A percentile compares a stretch with the other conserved stretches of the same genome.
These are phyloP conservation scores for Cryptosporidium meleagridis DNA, from an alignment of 169 alveolate genomes.

Conservation along the genomic window DNA sequence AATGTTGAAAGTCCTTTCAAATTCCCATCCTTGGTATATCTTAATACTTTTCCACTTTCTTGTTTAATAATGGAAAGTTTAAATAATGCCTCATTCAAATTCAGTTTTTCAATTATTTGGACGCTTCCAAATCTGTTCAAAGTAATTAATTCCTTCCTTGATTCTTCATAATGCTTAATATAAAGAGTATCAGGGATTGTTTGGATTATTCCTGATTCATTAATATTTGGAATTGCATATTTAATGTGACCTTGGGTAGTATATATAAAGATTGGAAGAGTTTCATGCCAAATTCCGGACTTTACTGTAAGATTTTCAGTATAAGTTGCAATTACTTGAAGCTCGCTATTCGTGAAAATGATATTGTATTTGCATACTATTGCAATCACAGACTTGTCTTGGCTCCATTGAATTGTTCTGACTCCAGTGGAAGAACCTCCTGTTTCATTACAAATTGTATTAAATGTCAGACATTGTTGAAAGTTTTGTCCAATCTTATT, in stretches of 20 bases:
- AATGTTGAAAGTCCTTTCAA: constrained; percentile 80
- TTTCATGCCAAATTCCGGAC: constrained; percentile 72
- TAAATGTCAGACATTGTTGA: constrained; percentile 62
- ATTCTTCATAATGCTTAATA: constrained; percentile 50
- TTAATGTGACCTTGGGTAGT: constrained; percentile 70
- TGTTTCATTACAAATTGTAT: constrained; percentile 75
- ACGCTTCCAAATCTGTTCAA: constrained; percentile 77
- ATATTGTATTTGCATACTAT: constrained; percentile 78
- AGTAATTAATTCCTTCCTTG: constrained; percentile 74
- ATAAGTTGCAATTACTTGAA: constrained; percentile 73
- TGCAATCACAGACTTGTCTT: constrained; percentile 81
- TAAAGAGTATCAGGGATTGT: constrained; percentile 51
- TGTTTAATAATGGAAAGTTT: constrained; percentile 81
- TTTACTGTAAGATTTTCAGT: constrained; percentile 66
- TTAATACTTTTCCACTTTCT: constrained; percentile 77
- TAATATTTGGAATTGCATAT: constrained; percentile 53
- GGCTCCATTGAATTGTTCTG: constrained; percentile 76
- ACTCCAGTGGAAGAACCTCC: constrained; percentile 17
- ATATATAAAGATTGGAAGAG: constrained; percentile 60
- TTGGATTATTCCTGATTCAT: constrained; percentile 59
- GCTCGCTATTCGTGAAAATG: constrained; percentile 78
- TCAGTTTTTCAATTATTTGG: constrained; percentile 75
- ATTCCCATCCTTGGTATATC: constrained; percentile 74
- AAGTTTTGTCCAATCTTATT: constrained; percentile 79
- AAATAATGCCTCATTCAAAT: constrained; percentile 80